Evolutionary conservation across 208 protist species (phyloP), one percentile per base, ranked within the genome.

Genomic region (Sergeia podlipaevii): DNA sequence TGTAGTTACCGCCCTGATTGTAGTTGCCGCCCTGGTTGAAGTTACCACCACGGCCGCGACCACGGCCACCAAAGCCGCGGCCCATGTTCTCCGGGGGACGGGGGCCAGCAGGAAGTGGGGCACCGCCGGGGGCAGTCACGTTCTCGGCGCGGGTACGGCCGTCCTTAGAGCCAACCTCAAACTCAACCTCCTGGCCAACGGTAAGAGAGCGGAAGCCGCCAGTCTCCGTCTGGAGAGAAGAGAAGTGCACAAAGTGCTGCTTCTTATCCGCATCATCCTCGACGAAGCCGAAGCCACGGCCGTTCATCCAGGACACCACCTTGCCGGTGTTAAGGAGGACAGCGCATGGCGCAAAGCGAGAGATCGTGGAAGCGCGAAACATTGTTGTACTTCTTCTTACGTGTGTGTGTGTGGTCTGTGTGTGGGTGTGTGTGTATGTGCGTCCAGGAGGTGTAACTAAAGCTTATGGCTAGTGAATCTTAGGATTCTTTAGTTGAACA

Each of bases 211-310:
- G 82, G 61, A 87, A 94, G 53, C 87, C 83, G 46, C 81, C 85
- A 4, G 83, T 71, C 65, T 96, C 90, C n/a, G 80, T 90, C 76
- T 93, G 85, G 17, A 95, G 70, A 20, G 83, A 85, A 24, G 85
- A 91, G 64, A 93, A 95, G 73, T 94, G 90, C 38, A 96, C 90
- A 68, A 96, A 96, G 75, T 93, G 83, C 65, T 95, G 85, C 67
- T 87, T 85, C 77, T 96, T 93, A 66, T 94, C 81, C 13, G 70
- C 70, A 47, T 88, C 75, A 53, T 96, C 90, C 64, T 93, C 85
- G 53, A 96, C 78, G 41, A 96, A 96, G 53, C 90, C 90, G 56
- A 90, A 96, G 45, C 90, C 90, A 46, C 85, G 86, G 43, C 82
- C 81, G 51, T 76, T 84, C 60, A 91, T 87, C 87, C 90, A 96